Evolutionary conservation across 2,329 filamentous ascomycete genomes (phyloP), one percentile per base, ranked within the genome.

Genomic region (Cercospora zeina): DNA sequence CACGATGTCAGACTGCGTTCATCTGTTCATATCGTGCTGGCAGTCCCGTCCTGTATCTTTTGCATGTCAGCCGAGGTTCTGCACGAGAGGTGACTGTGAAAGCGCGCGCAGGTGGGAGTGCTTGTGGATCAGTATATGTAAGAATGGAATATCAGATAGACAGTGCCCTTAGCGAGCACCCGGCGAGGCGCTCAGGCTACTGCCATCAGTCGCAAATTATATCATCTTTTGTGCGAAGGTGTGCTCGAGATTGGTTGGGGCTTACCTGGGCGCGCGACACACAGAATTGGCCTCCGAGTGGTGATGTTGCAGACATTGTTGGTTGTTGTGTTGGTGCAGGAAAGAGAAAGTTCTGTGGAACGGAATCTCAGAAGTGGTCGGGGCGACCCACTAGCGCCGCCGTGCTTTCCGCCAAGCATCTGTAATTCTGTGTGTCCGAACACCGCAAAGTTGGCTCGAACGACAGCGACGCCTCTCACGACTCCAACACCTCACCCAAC

Each of bases 181-280:
- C 86, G 92, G 93, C 92, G 89, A 89, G 91, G 87, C 89, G 81
- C 83, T 91, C 91, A 93, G 86, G 87, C 81, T 81, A 78, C 78
- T 78, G 80, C 83, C 85, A 89, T 97, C 92, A 96, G 93, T 93
- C 92, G 93, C 92, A 97, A 97, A 97, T 96, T 96, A 91, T 90
- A 82, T 89, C 92, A 96, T 96, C 93, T 90, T n/a, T 89, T 71
- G 55, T 55, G 64, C 51, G 36, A 50, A 27, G 54, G 10, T 27
- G 16, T n/a, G 34, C 14, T 27, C 34, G 30, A 8, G 16, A 54
- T 27, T 3, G 3, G 54, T 9, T 4, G 11, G 13, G 13, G 34
- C 61, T 42, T 61, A 66, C 62, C 57, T 66, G 61, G n/a, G 16
- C 21, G 54, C 13, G 49, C 13, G 30, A 30, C 10, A n/a, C 34